Conservation (phyloP, 2,329 filamentous ascomycete genomes). For the Stagonosporopsis rhizophila region DNA sequence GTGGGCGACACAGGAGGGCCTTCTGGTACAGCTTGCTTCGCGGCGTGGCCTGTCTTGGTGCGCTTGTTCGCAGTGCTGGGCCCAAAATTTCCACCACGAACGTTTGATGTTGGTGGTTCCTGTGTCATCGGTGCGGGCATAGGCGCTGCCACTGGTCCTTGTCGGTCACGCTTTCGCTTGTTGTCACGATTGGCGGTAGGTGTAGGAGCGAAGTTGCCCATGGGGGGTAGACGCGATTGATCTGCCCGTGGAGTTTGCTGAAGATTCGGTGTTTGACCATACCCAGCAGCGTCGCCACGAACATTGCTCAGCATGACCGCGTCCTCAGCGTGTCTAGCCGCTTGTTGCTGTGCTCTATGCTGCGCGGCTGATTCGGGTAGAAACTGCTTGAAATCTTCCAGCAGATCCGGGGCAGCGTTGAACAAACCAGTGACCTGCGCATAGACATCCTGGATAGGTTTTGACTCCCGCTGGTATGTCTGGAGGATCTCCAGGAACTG, state of each 20-base stretch:
- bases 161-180: conserved; percentile 80
- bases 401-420: conserved; percentile 87
- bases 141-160: conserved; percentile 53
- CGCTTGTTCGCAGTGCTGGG: conserved; percentile 60
- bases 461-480: conserved; percentile 97
- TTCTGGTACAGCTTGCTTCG: conserved; percentile 67
- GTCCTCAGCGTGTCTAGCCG: conserved; percentile 72
- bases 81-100: conserved; percentile 37
- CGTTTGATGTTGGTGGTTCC: conserved; percentile 44
- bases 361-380: conserved; percentile 86
- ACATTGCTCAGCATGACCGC: conserved; percentile 70
- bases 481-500: conserved; percentile 98
- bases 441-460: conserved; percentile 98
- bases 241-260: conserved; percentile 59
- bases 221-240: conserved; percentile 73
- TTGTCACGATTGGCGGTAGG: conserved; percentile 85
- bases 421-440: conserved; percentile 95
- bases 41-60: conserved; percentile 70
- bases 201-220: conserved; percentile 90
- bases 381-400: conserved; percentile 99
- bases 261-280: conserved; percentile 52
- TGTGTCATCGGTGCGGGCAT: conserved; percentile 43
- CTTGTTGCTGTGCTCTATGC: conserved; percentile 61
- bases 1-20: conserved; percentile 77
- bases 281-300: conserved; percentile 60